Evolutionary conservation across 306 rosid genomes (phyloP).

Genomic region (Ceratonia siliqua): DNA sequence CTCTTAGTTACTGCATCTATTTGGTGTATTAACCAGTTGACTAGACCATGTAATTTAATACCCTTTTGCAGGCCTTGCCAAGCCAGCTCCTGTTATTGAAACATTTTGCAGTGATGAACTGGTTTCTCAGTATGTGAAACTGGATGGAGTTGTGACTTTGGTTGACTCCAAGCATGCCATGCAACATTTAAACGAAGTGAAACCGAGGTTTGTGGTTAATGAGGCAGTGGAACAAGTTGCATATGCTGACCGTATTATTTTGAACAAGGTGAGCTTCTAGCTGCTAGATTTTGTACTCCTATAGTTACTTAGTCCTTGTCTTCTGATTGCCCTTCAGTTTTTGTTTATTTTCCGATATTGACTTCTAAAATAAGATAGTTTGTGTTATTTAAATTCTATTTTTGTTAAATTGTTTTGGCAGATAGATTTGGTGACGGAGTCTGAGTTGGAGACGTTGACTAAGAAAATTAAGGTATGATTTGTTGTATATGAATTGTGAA

Average conservation of each 20-base stretch:
- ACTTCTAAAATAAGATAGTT: background rate
- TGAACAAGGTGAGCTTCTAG: slow-evolving; percentile 70
- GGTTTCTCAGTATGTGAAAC: slow-evolving; percentile 67
- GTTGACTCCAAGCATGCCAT: slow-evolving; percentile 88
- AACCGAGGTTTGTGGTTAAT: slow-evolving; percentile 94
- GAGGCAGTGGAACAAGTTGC: slow-evolving; percentile 96
- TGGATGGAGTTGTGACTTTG: slow-evolving; percentile 94
- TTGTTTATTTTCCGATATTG: slow-evolving; percentile 4
- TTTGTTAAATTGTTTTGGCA: slow-evolving; percentile 45
- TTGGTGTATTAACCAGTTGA: slow-evolving; percentile 16
- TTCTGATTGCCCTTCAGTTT: background rate
- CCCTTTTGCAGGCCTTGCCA: slow-evolving; percentile 75
- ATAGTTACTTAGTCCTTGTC: background rate
- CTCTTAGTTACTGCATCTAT: background rate
- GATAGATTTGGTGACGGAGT: slow-evolving; percentile 75
- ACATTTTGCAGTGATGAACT: slow-evolving; percentile 79
- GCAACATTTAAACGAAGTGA: slow-evolving; percentile 79
- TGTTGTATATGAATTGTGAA: slow-evolving; percentile 16
- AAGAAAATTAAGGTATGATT: slow-evolving; percentile 68
- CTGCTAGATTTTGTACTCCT: slow-evolving; percentile 20
- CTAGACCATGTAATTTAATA: slow-evolving; percentile 2
- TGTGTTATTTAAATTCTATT: slow-evolving; percentile 13
- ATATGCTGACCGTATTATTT: slow-evolving; percentile 83
- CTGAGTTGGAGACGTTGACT: slow-evolving; percentile 64
- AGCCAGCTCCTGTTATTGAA: slow-evolving; percentile 90